Conservation (phyloP, 257 asterid species). For the Cynanchum wilfordii region DNA sequence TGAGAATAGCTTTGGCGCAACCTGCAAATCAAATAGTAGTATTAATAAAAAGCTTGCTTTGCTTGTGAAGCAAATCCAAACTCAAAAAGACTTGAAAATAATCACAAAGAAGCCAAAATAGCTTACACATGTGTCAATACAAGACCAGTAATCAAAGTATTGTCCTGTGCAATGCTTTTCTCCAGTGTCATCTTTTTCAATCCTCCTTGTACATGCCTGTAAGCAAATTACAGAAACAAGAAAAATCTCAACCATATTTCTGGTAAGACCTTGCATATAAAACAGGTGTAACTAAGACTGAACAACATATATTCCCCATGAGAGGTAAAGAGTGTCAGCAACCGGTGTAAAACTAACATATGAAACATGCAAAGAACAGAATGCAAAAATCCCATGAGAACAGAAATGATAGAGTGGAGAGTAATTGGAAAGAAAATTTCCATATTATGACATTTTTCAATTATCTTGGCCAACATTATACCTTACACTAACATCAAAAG, state of each 20-base stretch:
- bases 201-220: constrained; percentile 61
- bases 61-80: neutral
- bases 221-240: neutral
- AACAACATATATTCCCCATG: too few species aligned
- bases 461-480: too few species aligned
- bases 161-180: constrained; percentile 41
- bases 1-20: neutral
- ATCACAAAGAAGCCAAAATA: neutral
- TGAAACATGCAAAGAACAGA: too few species aligned
- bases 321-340: too few species aligned
- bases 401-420: too few species aligned
- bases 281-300: too few species aligned
- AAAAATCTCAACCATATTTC: neutral
- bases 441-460: too few species aligned
- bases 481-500: too few species aligned
- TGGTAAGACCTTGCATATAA: too few species aligned
- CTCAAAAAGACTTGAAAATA: neutral
- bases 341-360: too few species aligned
- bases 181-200: constrained; percentile 33
- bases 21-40: neutral
- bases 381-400: too few species aligned
- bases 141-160: constrained; percentile 34
- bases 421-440: too few species aligned
- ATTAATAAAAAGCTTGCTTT: neutral
- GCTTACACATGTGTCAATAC: constrained; percentile 33